Evolutionary conservation across 768 basidiomycete species (phyloP).

Genomic region (Pleurotus pulmonarius): DNA sequence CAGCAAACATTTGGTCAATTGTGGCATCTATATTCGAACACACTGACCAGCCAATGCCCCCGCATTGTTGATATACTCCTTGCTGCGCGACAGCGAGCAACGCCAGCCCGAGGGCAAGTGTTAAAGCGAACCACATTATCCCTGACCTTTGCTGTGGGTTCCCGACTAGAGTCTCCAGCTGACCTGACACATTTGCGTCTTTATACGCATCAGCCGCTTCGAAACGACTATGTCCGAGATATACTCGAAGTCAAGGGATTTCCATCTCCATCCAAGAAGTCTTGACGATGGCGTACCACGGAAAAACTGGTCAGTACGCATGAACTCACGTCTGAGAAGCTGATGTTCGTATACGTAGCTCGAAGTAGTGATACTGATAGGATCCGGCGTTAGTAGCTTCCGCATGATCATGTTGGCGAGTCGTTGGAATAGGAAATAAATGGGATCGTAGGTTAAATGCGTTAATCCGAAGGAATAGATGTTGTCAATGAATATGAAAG

Average conservation of each 20-base stretch:
- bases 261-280: background rate
- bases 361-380: background rate
- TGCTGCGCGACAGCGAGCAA: slow-evolving; percentile 31
- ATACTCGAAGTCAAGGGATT: background rate
- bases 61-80: slow-evolving; percentile 42
- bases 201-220: background rate
- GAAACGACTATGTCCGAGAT: slow-evolving; percentile 2
- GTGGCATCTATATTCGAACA: background rate
- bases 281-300: slow-evolving; percentile 1
- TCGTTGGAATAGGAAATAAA: background rate
- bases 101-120: slow-evolving; percentile 19
- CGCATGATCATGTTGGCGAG: background rate
- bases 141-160: background rate
- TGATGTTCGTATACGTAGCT: background rate
- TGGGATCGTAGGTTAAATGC: background rate
- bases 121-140: slow-evolving; percentile 12
- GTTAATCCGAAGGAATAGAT: slow-evolving; percentile 8
- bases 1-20: background rate
- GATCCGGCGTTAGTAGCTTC: background rate
- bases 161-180: background rate
- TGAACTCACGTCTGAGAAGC: slow-evolving; percentile 2
- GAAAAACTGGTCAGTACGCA: background rate
- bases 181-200: background rate
- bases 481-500: background rate
- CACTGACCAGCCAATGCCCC: slow-evolving; percentile 45